Percentiles rank a stretch among this genome's conserved stretches.
These are phyloP conservation scores for Backusella luteola DNA, from an alignment of 192 early-diverging fungal genomes.

Conservation along the genomic window DNA sequence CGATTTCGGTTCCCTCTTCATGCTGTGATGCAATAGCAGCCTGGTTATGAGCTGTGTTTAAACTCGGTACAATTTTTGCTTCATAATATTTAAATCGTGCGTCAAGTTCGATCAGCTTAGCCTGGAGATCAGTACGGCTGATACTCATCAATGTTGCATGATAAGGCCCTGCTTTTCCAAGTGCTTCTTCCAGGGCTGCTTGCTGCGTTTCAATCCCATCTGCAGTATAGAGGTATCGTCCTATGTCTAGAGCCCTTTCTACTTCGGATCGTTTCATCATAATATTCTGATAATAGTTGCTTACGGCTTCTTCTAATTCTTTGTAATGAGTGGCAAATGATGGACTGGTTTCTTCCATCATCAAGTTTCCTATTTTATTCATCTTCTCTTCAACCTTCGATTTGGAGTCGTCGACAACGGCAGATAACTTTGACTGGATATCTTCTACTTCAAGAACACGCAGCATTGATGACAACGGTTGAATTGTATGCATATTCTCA, in stretches of 20 bases:
- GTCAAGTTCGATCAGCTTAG: constrained; percentile 39
- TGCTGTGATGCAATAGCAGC: background rate
- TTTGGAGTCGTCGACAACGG: background rate
- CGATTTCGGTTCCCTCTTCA: background rate
- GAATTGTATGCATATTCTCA: background rate
- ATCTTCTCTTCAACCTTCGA: background rate
- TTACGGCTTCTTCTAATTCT: constrained; percentile 30
- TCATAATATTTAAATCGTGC: constrained; percentile 41
- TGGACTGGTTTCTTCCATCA: constrained; percentile 4
- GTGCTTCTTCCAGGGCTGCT: constrained; percentile 34
- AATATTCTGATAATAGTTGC: constrained; percentile 24
- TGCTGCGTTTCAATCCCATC: constrained; percentile 40
- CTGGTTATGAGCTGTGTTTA: constrained; percentile 3
- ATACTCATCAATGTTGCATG: constrained; percentile 10
- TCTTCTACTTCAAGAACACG: constrained; percentile 10
- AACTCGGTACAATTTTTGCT: background rate
- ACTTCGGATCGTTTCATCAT: constrained; percentile 33
- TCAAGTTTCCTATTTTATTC: background rate
- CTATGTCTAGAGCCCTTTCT: constrained; percentile 22
- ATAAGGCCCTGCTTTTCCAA: constrained; percentile 24
- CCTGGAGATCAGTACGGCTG: constrained; percentile 33
- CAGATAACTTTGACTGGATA: background rate
- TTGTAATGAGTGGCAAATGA: constrained; percentile 32
- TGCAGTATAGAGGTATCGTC: constrained; percentile 24
- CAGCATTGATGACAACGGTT: constrained; percentile 14